Evolutionary conservation across 2,329 filamentous ascomycete species (phyloP).

Genomic region (Epichloe sibirici): DNA sequence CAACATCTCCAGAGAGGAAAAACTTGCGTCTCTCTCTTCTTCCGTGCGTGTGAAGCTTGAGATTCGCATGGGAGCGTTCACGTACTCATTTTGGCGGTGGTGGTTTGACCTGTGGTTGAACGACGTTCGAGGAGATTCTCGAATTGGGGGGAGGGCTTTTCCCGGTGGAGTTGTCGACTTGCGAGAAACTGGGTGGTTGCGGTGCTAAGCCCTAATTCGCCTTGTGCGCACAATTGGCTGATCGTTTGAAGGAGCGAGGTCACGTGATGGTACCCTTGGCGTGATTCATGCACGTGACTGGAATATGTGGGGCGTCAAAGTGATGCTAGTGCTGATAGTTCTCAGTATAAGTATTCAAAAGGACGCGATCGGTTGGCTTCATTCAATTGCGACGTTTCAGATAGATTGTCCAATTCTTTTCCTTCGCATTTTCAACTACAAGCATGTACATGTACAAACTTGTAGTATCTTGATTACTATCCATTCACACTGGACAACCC

Average conservation of each 20-base stretch:
- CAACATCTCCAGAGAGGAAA: not conserved
- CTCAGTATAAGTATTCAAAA: too few relatives aligned
- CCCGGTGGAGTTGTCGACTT: slow-evolving; percentile 24
- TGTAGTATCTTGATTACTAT: too few relatives aligned
- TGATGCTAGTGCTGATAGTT: too few relatives aligned
- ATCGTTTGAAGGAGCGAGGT: slow-evolving; percentile 12
- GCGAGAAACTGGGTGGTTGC: slow-evolving; percentile 9
- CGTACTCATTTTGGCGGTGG: slow-evolving; percentile 47
- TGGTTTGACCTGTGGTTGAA: slow-evolving; percentile 27
- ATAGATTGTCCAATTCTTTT: too few relatives aligned
- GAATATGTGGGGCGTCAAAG: too few relatives aligned
- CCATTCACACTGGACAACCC: too few relatives aligned
- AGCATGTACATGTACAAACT: too few relatives aligned
- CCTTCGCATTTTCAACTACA: too few relatives aligned
- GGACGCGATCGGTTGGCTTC: too few relatives aligned
- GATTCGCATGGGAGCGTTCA: slow-evolving; percentile 13
- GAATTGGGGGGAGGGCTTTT: slow-evolving; percentile 19
- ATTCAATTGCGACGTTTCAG: too few relatives aligned
- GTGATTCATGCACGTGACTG: not conserved
- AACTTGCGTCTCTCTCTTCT: not conserved
- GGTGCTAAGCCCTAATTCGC: slow-evolving; percentile 24
- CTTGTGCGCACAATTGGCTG: slow-evolving; percentile 10
- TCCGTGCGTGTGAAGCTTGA: not conserved
- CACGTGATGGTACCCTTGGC: slow-evolving; percentile 21
- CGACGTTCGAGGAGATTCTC: slow-evolving; percentile 25